phyloP scores from a whole-genome alignment of 1,284 basidiomycete genomes.

The Trichosporon coremiiforme region DNA sequence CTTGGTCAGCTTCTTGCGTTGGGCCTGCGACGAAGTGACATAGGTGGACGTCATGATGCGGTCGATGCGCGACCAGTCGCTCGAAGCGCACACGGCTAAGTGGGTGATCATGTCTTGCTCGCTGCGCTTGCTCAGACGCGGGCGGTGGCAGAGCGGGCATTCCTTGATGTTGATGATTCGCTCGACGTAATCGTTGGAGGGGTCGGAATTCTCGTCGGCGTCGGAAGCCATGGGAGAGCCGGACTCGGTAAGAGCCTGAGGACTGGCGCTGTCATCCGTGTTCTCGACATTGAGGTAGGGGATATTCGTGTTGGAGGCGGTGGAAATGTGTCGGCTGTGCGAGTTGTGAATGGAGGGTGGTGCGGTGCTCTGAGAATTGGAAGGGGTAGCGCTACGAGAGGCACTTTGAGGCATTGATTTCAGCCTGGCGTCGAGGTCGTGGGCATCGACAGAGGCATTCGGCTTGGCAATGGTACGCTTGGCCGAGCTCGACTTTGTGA shows the following conservation, averaged over 20 bases:
- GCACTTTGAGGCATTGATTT: conserved; percentile 17
- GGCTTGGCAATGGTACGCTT: conserved; percentile 59
- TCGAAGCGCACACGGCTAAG: conserved; percentile 87
- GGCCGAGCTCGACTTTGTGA: conserved; percentile 70
- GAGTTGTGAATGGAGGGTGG: not conserved
- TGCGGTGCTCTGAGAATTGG: not conserved
- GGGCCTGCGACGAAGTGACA: conserved; percentile 92
- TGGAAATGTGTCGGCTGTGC: not conserved
- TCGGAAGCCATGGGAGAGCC: conserved; percentile 27
- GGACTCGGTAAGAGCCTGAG: conserved; percentile 4
- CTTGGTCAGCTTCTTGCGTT: conserved; percentile 94
- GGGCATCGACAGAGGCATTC: conserved; percentile 10
- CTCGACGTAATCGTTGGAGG: conserved; percentile 62
- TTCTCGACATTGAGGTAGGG: conserved; percentile 40
- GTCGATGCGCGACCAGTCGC: conserved; percentile 88
- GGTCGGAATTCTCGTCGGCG: conserved; percentile 25
- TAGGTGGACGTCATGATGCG: conserved; percentile 90
- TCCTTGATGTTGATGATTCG: conserved; percentile 91
- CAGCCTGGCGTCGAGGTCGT: conserved; percentile 25
- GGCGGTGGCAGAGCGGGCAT: conserved; percentile 90
- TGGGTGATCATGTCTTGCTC: conserved; percentile 94
- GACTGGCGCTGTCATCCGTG: conserved; percentile 23
- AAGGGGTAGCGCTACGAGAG: not conserved
- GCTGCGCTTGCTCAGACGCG: conserved; percentile 76
- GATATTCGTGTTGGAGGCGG: not conserved